These are phyloP conservation scores for Neocucurbitaria cava DNA, from an alignment of 2,329 filamentous ascomycete genomes.

Conservation along the genomic window DNA sequence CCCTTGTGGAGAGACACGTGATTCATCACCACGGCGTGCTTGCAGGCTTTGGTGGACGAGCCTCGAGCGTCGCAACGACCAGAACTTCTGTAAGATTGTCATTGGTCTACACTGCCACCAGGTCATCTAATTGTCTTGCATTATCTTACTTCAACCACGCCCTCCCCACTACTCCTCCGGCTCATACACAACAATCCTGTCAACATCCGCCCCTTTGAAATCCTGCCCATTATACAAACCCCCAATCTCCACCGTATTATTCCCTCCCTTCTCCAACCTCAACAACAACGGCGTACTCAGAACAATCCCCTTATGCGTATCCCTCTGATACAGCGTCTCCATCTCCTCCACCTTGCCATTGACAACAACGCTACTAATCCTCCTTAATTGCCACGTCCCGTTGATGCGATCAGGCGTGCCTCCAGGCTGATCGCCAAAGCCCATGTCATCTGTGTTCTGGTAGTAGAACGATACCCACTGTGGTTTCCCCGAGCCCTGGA, in stretches of 20 bases:
- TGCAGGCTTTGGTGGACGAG: too few species aligned
- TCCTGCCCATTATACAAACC: conserved; percentile 64
- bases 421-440: conserved; percentile 61
- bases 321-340: conserved; percentile 60
- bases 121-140: too few species aligned
- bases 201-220: conserved; percentile 65
- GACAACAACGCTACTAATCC: conserved; percentile 66
- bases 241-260: conserved; percentile 66
- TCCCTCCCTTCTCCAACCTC: conserved; percentile 60
- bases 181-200: conserved; percentile 67
- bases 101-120: too few species aligned
- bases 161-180: conserved; percentile 56
- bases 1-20: too few species aligned
- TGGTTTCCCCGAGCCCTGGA: conserved; percentile 59
- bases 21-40: too few species aligned
- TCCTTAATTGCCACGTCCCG: conserved; percentile 65
- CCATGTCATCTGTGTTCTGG: conserved; percentile 68
- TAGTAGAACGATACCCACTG: conserved; percentile 67
- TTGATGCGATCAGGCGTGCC: conserved; percentile 67
- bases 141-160: too few species aligned
- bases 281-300: conserved; percentile 64
- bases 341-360: conserved; percentile 60
- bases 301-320: conserved; percentile 67
- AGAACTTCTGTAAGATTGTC: too few species aligned
- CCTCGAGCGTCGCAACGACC: too few species aligned